Evolutionary conservation across 331 rosid species (phyloP), one percentile per base, ranked within the genome.

Genomic region (Ulmus americana): DNA sequence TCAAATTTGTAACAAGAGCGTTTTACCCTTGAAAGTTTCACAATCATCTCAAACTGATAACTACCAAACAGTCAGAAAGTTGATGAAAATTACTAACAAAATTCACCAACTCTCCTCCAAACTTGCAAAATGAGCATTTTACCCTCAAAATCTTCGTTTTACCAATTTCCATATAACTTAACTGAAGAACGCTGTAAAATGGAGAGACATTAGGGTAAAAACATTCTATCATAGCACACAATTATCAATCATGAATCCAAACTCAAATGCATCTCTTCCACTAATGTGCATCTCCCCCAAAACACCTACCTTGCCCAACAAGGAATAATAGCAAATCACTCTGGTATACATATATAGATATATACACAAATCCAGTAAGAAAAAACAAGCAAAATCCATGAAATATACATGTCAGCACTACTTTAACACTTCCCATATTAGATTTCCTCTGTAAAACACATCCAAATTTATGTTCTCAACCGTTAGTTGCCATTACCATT

Each of bases 401-500:
- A 69, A 70, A 55, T 53, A 55, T 53, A 77, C 68, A 65, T 8
- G 70, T 76, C 67, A 74, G 63, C 16, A 67, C 78, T 44, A 58
- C 77, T 48, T 44, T 61, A 58, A 68, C 69, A 79, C 69, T 72
- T 69, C 66, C 71, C 55, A 68, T 55, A 57, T 63, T 15, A 44
- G 61, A 1, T 67, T 63, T 73, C 52, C 70, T 76, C 74, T 59
- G 8, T 72, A 42, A 80, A 77, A 76, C 60, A 67, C 73, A 72
- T 69, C 65, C 80, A 74, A 77, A 54, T 52, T 73, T 59, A 55
- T 57, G 72, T 73, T 78, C 79, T 74, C 79, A 77, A 78, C 66
- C 62, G 83, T 74, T 83, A 78, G 86, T 45, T 50, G 73, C 64
- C 78, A 68, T 6, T 11, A 41, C 38, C 18, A 13, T 13, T 12